Conservation (phyloP, 257 asterid genomes). For the Salvia miltiorrhiza region DNA sequence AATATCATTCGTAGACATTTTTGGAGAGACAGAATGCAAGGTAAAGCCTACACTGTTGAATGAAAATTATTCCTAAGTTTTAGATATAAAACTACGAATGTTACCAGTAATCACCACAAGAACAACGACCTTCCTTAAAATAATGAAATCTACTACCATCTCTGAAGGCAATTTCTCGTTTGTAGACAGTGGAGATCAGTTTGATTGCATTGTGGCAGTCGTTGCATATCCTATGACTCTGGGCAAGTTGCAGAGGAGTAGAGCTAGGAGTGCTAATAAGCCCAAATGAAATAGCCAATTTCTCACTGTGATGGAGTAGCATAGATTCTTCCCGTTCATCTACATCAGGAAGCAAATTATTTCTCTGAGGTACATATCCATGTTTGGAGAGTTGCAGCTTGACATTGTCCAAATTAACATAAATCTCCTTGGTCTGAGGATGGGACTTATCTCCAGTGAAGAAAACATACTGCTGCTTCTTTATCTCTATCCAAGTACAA, state of each 20-base stretch:
- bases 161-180: slow-evolving; percentile 59
- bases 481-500: slow-evolving; percentile 83
- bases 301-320: slow-evolving; percentile 67
- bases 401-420: slow-evolving; percentile 42
- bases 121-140: slow-evolving; percentile 60
- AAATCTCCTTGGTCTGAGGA: slow-evolving; percentile 48
- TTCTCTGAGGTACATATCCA: slow-evolving; percentile 45
- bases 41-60: background rate
- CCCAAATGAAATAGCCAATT: slow-evolving; percentile 84
- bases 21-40: background rate
- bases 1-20: slow-evolving; percentile 9
- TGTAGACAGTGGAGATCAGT: slow-evolving; percentile 45
- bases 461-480: slow-evolving; percentile 60
- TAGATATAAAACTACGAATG: background rate
- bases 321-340: slow-evolving; percentile 49
- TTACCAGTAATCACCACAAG: slow-evolving; percentile 95
- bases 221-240: slow-evolving; percentile 74
- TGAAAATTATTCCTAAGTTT: background rate
- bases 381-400: slow-evolving; percentile 40
- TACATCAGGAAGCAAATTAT: slow-evolving; percentile 79
- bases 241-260: slow-evolving; percentile 74
- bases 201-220: slow-evolving; percentile 76
- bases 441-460: slow-evolving; percentile 63
- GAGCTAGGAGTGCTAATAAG: slow-evolving; percentile 57
- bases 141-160: slow-evolving; percentile 87